Evolutionary conservation across 2,329 filamentous ascomycete genomes (phyloP), one percentile per base, ranked within the genome.

Genomic region (Pseudogymnoascus pannorum): DNA sequence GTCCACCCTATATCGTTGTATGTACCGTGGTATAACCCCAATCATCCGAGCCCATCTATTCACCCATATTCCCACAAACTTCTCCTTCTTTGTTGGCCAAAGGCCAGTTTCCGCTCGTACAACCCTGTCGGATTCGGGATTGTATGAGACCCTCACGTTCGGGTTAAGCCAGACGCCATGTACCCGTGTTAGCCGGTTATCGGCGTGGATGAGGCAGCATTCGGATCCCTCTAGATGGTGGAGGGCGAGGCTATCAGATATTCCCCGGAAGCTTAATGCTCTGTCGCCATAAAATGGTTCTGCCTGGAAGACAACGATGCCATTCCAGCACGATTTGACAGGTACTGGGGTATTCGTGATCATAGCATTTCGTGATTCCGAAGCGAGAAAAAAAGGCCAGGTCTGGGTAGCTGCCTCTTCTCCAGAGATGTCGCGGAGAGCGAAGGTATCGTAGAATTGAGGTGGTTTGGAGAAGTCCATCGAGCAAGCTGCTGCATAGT

Each of bases 181-280:
- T 44, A 66, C 60, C 16, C 9, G 48, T 24, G 33, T 59, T 9
- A 61, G 26, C n/a, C 44, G 42, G n/a, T 64, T 79, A 68, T 91
- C 88, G 2, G 84, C 83, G 69, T 91, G 88, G 60, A 91, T 85
- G 59, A 92, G 81, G 72, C 89, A 92, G 75, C 88, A 92, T 73
- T 92, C 89, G 12, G 85, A 88, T n/a, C 80, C 89, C 72, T 92
- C 89, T 24, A 92, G 77, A 68, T 90, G 87, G 24, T 76, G 68
- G 6, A 72, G 68, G 2, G 83, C 84, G 1, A 93, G 80, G 3
- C 78, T 80, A 68, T 89, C 87, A 0, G 82, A 70, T 20, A 88
- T 77, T 4, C 79, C 86, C 8, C 87, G 83, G 72, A 90, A 90
- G n/a, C 75, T 77, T 0, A 89, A 65, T 59, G 5, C 59, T 54